Base-by-base conservation (phyloP, 164 flowering plant species). In the Nelumbo lutea region DNA sequence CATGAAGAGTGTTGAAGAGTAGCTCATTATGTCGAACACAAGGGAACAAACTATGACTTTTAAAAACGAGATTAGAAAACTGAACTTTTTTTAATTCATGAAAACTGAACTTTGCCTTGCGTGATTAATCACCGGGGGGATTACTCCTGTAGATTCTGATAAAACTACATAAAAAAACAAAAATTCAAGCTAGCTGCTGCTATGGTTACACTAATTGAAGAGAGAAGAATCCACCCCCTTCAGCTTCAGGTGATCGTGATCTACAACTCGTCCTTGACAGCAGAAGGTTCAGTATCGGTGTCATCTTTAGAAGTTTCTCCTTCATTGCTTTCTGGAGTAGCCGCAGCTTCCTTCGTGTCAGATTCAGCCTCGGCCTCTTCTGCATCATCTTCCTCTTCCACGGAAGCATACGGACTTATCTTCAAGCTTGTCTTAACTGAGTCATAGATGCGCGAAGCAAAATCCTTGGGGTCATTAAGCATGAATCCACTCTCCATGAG, bases 401-500 rank as follows among this genome's bases (percentile, higher is more conserved):
- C 85, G 1, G 79, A 65, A 1, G 88, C 95, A 75, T 95, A 94
- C 8, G 97, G 90, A 70, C 83, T 88, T 65, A 95, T 85, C 64
- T 87, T 79, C 45, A 95, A 81, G 71, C 93, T 82, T 27, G 78
- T n/a, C 76, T 89, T 95, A 77, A 92, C 97, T 0, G 96, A 82
- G 67, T 69, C 72, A 71, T 95, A 89, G 64, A 95, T 89, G 1
- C 85, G 74, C n/a, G 86, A 79, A 6, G 99, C 97, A 66, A 95
- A 92, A 58, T 88, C 94, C 81, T 92, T 89, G 41, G 97, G 97
- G 61, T 92, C 96, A 42, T 14, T 68, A 5, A 83, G 86, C 59
- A 73, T 13, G 75, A 95, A 95, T 9, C 99, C 99, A 72, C 97
- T 92, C 81, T 92, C 97, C 90, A 92, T 82, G 11, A 95, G 84